A percentile compares a stretch with the other conserved stretches of the same genome.
Conservation (phyloP, 75 land plant genomes). For the Pinus taeda region DNA sequence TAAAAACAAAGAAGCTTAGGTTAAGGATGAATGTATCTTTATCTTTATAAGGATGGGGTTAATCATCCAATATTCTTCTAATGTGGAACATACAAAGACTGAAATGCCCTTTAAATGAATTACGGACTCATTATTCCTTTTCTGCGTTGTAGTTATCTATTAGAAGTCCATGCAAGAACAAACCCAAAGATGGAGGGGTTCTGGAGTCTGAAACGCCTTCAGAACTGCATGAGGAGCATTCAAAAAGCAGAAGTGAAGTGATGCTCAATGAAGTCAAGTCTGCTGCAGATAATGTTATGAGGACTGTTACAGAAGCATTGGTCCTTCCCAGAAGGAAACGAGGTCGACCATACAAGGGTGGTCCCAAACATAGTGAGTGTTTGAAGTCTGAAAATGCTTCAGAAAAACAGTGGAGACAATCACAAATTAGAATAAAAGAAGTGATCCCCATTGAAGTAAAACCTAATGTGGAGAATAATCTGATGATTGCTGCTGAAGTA, state of each 20-base stretch:
- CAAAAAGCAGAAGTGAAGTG: background rate
- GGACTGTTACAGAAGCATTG: background rate
- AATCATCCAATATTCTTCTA: too few species aligned
- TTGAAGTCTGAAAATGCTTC: background rate
- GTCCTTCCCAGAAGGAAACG: background rate
- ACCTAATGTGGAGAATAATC: background rate
- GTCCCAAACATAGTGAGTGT: background rate
- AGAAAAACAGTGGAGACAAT: background rate
- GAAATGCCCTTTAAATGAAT: too few species aligned
- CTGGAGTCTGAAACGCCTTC: background rate
- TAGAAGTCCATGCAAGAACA: too few species aligned
- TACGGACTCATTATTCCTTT: too few species aligned
- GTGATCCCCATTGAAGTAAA: background rate
- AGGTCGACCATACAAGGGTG: background rate
- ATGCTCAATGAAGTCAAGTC: background rate
- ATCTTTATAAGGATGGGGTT: background rate
- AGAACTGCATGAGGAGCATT: background rate
- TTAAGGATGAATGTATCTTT: background rate
- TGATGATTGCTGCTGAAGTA: too few species aligned
- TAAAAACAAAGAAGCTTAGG: background rate
- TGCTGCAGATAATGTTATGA: background rate
- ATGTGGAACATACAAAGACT: too few species aligned
- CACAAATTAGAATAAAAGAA: background rate
- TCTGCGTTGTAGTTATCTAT: too few species aligned
- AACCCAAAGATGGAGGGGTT: background rate